Percentiles rank a stretch among this genome's conserved stretches.
Conservation (phyloP, 2,329 filamentous ascomycete species). For the Hypoxylon sp. region DNA sequence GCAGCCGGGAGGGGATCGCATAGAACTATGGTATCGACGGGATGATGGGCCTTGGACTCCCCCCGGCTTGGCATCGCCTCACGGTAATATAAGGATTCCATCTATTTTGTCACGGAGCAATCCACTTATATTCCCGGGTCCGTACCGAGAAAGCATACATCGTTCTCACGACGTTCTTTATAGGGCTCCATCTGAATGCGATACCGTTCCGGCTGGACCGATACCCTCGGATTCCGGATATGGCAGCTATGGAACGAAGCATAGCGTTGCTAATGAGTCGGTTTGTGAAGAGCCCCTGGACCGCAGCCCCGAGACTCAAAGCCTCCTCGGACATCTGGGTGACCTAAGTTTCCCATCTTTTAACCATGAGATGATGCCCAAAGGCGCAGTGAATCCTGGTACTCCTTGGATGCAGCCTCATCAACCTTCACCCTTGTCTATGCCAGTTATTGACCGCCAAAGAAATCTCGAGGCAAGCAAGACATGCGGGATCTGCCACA, state of each 20-base stretch:
- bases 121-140: slow-evolving; percentile 45
- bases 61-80: slow-evolving; percentile 44
- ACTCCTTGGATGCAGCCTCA: slow-evolving; percentile 27
- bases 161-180: too few relatives aligned
- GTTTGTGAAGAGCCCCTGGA: slow-evolving; percentile 54
- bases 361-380: slow-evolving; percentile 28
- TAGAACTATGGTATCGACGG: slow-evolving; percentile 50
- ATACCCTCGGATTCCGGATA: slow-evolving; percentile 58
- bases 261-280: slow-evolving; percentile 55
- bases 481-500: slow-evolving; percentile 53
- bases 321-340: slow-evolving; percentile 48
- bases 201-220: slow-evolving; percentile 47
- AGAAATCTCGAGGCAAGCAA: slow-evolving; percentile 35
- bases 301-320: slow-evolving; percentile 50
- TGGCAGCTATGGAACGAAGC: slow-evolving; percentile 51
- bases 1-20: slow-evolving; percentile 29
- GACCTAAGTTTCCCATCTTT: slow-evolving; percentile 40
- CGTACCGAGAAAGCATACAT: slow-evolving; percentile 44
- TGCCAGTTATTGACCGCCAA: slow-evolving; percentile 14
- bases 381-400: slow-evolving; percentile 17
- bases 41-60: slow-evolving; percentile 57
- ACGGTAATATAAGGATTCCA: slow-evolving; percentile 45
- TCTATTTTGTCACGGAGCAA: slow-evolving; percentile 39
- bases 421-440: slow-evolving; percentile 10
- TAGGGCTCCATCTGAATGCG: slow-evolving; percentile 53